Percentiles rank a stretch among this genome's conserved stretches.
These are phyloP conservation scores for Barbarea vulgaris DNA, from an alignment of 345 rosid species.

Conservation along the genomic window DNA sequence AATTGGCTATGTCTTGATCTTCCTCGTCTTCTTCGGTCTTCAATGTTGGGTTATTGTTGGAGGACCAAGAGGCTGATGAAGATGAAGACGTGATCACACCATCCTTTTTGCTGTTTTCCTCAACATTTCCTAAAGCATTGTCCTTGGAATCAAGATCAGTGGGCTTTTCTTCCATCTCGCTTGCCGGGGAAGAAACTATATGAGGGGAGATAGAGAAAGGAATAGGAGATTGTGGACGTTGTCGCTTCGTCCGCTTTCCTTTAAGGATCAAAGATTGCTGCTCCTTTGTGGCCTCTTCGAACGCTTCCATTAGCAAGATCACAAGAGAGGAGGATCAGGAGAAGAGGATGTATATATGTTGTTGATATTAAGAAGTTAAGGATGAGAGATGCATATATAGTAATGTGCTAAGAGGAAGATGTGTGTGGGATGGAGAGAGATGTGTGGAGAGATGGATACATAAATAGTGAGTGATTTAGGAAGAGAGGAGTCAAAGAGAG, in stretches of 20 bases:
- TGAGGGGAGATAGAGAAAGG: conserved; percentile 47
- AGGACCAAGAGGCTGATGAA: conserved; percentile 47
- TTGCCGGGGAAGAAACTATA: conserved; percentile 26
- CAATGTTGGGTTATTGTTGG: conserved; percentile 42
- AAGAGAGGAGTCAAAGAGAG: conserved; percentile 46
- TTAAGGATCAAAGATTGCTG: conserved; percentile 49
- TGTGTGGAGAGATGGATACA: conserved; percentile 47
- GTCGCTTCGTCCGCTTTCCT: conserved; percentile 81
- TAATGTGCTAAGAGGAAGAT: conserved; percentile 30
- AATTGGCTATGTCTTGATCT: conserved; percentile 88
- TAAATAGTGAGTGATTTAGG: conserved; percentile 40
- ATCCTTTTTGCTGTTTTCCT: neutral
- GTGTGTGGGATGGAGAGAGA: conserved; percentile 44
- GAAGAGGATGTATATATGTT: conserved; percentile 17
- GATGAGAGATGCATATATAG: conserved; percentile 36
- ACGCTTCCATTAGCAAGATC: conserved; percentile 52
- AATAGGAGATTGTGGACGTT: conserved; percentile 62
- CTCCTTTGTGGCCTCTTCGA: conserved; percentile 53
- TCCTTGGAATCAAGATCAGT: conserved; percentile 41
- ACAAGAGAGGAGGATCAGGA: conserved; percentile 12
- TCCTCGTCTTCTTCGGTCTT: conserved; percentile 46
- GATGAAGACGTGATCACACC: conserved; percentile 31
- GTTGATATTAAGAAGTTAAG: conserved; percentile 30
- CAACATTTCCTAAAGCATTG: conserved; percentile 34
- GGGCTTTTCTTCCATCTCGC: conserved; percentile 37